phyloP scores from a whole-genome alignment of 2,329 filamentous ascomycete genomes.

The Epichloe sibirici region DNA sequence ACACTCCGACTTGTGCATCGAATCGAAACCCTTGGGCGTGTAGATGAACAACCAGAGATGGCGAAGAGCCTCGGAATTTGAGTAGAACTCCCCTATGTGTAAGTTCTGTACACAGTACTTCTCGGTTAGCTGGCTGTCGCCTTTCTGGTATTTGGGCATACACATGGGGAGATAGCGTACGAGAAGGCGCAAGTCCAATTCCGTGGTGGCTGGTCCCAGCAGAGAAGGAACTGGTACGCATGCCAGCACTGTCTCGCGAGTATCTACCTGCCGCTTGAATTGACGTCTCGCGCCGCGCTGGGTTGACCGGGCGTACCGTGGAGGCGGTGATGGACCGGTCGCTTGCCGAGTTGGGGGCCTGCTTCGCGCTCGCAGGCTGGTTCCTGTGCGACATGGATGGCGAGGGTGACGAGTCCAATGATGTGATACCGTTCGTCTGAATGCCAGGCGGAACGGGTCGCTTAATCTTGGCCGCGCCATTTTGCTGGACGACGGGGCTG shows the following conservation, averaged over 20 bases:
- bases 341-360: conserved; percentile 21
- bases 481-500: conserved; percentile 33
- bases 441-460: conserved; percentile 53
- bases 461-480: conserved; percentile 49
- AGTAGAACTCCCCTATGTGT: conserved; percentile 68
- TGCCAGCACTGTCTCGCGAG: conserved; percentile 37
- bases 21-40: conserved; percentile 81
- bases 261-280: conserved; percentile 32
- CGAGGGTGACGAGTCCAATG: conserved; percentile 47
- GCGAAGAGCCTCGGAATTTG: conserved; percentile 62
- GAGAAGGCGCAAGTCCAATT: conserved; percentile 38
- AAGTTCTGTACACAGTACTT: conserved; percentile 40
- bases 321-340: conserved; percentile 27
- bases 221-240: conserved; percentile 35
- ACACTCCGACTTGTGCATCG: conserved; percentile 87
- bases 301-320: conserved; percentile 38
- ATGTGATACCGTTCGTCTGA: conserved; percentile 49
- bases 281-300: conserved; percentile 44
- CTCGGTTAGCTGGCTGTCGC: neutral
- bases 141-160: neutral
- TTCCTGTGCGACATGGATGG: conserved; percentile 46
- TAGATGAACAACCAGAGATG: conserved; percentile 78
- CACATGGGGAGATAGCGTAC: conserved; percentile 21
- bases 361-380: conserved; percentile 32
- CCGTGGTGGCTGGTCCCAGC: conserved; percentile 28